phyloP scores from a whole-genome alignment of 345 rosid species.

The Eucalyptus virginea region DNA sequence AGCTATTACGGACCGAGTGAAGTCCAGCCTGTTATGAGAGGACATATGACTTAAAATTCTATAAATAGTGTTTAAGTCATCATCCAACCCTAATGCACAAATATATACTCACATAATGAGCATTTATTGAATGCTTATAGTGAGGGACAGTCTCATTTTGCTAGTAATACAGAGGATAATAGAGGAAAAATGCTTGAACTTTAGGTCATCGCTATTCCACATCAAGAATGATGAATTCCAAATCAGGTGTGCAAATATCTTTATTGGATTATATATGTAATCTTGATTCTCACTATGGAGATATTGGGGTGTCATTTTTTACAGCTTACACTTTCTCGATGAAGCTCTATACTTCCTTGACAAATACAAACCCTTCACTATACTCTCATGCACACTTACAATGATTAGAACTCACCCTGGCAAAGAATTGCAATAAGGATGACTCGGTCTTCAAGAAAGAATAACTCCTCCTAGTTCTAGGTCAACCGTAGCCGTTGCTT shows the following conservation, averaged over 20 bases:
- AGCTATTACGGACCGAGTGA: fast-evolving
- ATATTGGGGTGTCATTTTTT: no score
- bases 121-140: fast-evolving
- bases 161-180: no score
- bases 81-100: fast-evolving
- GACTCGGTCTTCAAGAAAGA: not conserved
- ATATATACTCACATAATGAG: no score
- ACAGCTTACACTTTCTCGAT: not conserved
- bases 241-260: no score
- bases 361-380: not conserved
- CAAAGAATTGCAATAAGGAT: not conserved
- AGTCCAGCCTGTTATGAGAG: fast-evolving
- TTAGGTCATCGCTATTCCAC: no score
- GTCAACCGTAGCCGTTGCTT: not conserved
- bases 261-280: no score
- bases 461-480: not conserved
- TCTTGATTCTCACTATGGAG: no score
- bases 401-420: not conserved
- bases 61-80: no score
- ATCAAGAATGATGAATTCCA: no score
- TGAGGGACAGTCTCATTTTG: no score
- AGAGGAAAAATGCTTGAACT: no score
- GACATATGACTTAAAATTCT: no score
- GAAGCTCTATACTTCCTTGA: not conserved
- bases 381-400: not conserved